Base-by-base conservation (phyloP, 768 basidiomycete species). In the Crepidotus variabilis region DNA sequence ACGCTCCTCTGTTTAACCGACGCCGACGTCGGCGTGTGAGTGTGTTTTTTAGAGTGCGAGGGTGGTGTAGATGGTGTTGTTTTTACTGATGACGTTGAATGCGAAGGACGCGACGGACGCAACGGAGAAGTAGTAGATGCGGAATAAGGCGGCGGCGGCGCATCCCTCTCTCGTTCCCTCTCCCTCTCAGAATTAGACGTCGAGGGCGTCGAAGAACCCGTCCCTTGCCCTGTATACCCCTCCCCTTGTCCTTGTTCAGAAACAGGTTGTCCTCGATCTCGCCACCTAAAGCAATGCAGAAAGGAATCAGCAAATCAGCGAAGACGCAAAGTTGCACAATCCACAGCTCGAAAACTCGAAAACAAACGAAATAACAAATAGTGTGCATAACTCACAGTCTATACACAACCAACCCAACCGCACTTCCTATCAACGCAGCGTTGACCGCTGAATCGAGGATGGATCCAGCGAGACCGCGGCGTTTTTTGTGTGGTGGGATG, bases 391-490 rank as follows among this genome's bases (percentile, higher is more conserved):
- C 89, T 75, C 68, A 92, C 91, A 93, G 75, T 70, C 89, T 83
- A 74, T 92, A 94, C 43, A 92, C 89, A 47, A 90, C 91, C 59
- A 92, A 78, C 57, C 91, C 91, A 51, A 94, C 91, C 14, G 92
- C 92, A 20, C 89, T 87, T 56, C 91, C 89, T 58, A 94, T 89
- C 57, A 94, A 80, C 47, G 90, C 92, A 60, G 91, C 90, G 72
- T 82, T 90, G 71, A 93, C 75, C 54, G 92, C 91, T 32, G 90
- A 89, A 14, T 89, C 88, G 59, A 92, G 83, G 65, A 94, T 86
- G 56, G 88, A 87, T 60, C 89, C 89, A 60, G 90, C 87, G 71
- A 92, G 79, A 58, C 87, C 87, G 64, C 87, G 84, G 58, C 90
- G 88, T 66, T 86, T 85, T 77, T 92, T 93, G 62, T 83, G 75